Base-by-base conservation (phyloP, 208 protist genomes). In the Angomonas ambiguus region DNA sequence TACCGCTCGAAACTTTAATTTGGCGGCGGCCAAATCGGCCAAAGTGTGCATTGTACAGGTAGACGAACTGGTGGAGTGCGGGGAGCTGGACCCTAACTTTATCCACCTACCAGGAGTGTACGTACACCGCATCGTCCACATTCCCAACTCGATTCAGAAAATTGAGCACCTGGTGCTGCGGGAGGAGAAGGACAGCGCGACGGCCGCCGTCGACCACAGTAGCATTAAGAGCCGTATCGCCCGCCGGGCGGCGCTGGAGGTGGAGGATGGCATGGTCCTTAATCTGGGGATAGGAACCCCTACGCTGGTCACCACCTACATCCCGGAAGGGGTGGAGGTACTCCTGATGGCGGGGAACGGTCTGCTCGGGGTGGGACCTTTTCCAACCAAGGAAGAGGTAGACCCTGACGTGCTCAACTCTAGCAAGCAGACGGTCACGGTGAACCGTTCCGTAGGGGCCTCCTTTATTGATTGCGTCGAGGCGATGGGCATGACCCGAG, bases 201-300 rank as follows among this genome's bases (percentile, higher is more conserved):
- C 22, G 20, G 56, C 20, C 28, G 30, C 16, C 16, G 60, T 51
- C 0, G 34, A 71, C 18, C 62, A 85, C 41, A 53, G 62, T 20
- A 67, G 73, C 51, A 63, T 66, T n/a, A 78, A 79, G 63, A 61
- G 69, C 65, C 94, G 97, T 57, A 98, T 98, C 45, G 95, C 91
- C 3, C 72, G 85, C 10, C 83, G 97, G 28, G 96, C 96, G 6
- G 97, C 96, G 8, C 67, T 97, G 25, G 96, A 98, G 72, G 88
- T 98, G 51, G 20, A 90, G 68, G 87, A 98, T 62, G 93, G 96
- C n/a, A 97, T 97, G 91, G 88, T 93, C 38, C 83, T 96, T 34
- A 98, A 98, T 69, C 74, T 98, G 1, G 97, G 97, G 42, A 97
- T 98, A 35, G 97, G 97, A 34, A 95, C 98, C 22, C 97, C 97